Conservation (phyloP, 1,284 basidiomycete genomes). For the Puccinia coronata region DNA sequence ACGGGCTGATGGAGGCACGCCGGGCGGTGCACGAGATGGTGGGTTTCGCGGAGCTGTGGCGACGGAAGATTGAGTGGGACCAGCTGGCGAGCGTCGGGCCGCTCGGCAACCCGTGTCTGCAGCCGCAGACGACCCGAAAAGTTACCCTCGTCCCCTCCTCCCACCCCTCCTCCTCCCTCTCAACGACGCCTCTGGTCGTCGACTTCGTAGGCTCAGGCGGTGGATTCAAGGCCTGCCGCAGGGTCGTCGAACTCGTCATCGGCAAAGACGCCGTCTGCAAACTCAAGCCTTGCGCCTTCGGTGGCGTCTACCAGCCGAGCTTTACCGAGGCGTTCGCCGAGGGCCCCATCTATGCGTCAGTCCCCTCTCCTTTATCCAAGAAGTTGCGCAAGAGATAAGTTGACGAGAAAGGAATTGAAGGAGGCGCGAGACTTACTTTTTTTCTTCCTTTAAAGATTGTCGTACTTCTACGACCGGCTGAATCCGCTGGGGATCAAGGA, state of each 20-base stretch:
- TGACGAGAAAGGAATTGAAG: not conserved
- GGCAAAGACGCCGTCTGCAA: slow-evolving; percentile 93
- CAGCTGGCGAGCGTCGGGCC: slow-evolving; percentile 58
- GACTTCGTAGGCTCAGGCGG: slow-evolving; percentile 81
- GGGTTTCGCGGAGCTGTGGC: slow-evolving; percentile 73
- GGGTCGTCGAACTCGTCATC: slow-evolving; percentile 85
- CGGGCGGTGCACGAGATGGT: slow-evolving; percentile 83
- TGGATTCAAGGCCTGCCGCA: slow-evolving; percentile 79
- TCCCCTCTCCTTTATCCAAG: slow-evolving; percentile 11
- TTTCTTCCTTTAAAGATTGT: slow-evolving; percentile 65
- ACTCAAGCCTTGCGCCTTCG: slow-evolving; percentile 89
- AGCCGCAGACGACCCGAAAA: slow-evolving; percentile 67
- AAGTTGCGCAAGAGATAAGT: not conserved
- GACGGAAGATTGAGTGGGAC: slow-evolving; percentile 60
- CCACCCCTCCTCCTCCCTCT: slow-evolving; percentile 62
- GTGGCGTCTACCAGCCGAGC: slow-evolving; percentile 96
- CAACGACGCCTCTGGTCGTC: slow-evolving; percentile 66
- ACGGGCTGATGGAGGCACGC: slow-evolving; percentile 89
- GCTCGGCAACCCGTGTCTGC: slow-evolving; percentile 79
- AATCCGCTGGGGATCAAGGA: slow-evolving; percentile 69
- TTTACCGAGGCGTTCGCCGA: slow-evolving; percentile 77
- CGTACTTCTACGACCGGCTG: slow-evolving; percentile 96
- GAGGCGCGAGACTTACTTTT: slow-evolving; percentile 62
- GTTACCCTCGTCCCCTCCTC: slow-evolving; percentile 66
- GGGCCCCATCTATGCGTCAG: slow-evolving; percentile 58